Conservation (phyloP, 1,284 basidiomycete species). For the Heliocybe sulcata region DNA sequence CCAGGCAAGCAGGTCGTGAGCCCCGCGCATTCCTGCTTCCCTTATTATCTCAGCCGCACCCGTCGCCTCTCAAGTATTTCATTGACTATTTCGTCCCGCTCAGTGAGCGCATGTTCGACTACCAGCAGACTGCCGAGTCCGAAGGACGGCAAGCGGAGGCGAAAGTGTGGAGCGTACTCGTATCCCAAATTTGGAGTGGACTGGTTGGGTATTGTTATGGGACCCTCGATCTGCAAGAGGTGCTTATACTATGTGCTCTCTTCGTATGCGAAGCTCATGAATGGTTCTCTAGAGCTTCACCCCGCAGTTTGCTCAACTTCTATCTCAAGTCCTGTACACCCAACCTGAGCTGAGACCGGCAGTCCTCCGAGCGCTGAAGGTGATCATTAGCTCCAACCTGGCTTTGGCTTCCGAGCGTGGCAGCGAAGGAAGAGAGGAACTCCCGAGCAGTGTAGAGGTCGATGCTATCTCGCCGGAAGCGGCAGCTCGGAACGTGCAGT, state of each 20-base stretch:
- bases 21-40: constrained; percentile 91
- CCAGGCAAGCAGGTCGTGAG: constrained; percentile 53
- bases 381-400: constrained; percentile 73
- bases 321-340: constrained; percentile 87
- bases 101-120: constrained; percentile 88
- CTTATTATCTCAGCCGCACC: constrained; percentile 78
- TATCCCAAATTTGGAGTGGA: constrained; percentile 91
- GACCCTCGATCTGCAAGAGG: constrained; percentile 49
- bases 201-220: constrained; percentile 79
- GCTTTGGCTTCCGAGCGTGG: constrained; percentile 32
- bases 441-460: constrained; percentile 25
- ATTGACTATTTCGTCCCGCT: constrained; percentile 88
- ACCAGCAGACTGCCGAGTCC: constrained; percentile 71
- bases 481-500: constrained; percentile 64
- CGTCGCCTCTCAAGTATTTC: constrained; percentile 81
- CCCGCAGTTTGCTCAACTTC: constrained; percentile 74
- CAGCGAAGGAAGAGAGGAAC: constrained; percentile 17
- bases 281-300: constrained; percentile 49
- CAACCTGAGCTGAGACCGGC: constrained; percentile 81
- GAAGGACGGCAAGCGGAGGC: constrained; percentile 75
- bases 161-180: constrained; percentile 91
- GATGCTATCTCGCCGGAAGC: constrained; percentile 40
- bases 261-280: no score
- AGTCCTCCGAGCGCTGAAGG: constrained; percentile 77
- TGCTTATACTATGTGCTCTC: constrained; percentile 13